phyloP scores from a whole-genome alignment of 148 eudicot species.

The Camellia sinensis region DNA sequence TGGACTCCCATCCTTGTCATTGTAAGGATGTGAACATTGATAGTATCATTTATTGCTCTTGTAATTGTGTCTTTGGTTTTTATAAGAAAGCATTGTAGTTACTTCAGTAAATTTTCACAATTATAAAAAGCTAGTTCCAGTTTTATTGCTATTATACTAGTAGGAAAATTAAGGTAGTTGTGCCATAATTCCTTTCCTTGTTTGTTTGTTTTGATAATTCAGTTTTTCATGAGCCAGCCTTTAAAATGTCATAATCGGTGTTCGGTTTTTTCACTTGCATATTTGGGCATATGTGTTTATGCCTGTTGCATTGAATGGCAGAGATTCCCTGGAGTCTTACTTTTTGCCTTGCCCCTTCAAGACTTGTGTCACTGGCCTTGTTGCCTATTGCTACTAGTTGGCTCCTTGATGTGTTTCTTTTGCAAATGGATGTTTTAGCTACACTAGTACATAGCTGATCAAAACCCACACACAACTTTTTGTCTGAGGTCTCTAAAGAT shows the following conservation, averaged over 20 bases:
- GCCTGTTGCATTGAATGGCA: not conserved
- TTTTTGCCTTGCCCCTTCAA: not conserved
- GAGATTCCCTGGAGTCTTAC: not conserved
- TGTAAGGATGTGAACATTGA: no score
- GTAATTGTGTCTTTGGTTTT: no score
- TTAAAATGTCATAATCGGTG: not conserved
- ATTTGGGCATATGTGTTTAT: not conserved
- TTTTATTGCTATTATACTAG: no score
- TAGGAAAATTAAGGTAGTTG: no score
- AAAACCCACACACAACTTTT: not conserved
- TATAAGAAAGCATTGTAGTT: no score
- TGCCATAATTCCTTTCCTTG: no score
- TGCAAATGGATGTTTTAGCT: not conserved
- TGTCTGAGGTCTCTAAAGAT: not conserved
- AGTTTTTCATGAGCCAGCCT: not conserved
- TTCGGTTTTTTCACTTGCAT: not conserved
- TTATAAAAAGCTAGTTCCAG: no score
- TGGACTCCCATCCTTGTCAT: no score
- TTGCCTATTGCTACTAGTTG: not conserved
- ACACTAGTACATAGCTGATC: not conserved
- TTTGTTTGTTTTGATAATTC: not conserved
- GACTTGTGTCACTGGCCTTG: not conserved
- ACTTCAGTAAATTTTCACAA: no score
- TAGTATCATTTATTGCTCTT: no score
- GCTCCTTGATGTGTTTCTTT: not conserved